phyloP scores from a whole-genome alignment of 805 yeast species.

The Candida ascalaphidarum region DNA sequence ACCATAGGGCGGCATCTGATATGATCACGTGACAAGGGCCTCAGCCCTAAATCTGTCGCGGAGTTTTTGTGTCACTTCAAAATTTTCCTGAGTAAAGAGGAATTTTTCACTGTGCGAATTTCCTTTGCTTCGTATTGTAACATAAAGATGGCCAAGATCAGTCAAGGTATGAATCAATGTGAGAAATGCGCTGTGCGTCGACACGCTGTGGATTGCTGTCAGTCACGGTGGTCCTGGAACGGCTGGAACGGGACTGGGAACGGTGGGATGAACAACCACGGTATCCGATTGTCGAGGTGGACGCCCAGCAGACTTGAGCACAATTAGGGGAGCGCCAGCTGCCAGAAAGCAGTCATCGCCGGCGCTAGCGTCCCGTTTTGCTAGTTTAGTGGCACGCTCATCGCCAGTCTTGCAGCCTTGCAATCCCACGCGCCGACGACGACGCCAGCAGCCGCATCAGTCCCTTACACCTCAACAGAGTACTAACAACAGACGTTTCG shows the following conservation, averaged over 20 bases:
- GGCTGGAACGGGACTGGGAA: not conserved
- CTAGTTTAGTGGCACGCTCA: not conserved
- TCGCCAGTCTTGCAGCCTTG: not conserved
- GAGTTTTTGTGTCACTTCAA: too few species aligned
- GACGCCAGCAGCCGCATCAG: not conserved
- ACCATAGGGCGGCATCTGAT: too few species aligned
- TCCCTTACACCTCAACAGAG: not conserved
- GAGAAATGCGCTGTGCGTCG: slow-evolving; percentile 1
- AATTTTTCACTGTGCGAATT: too few species aligned
- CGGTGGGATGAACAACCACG: too few species aligned
- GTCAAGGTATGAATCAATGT: slow-evolving; percentile 42
- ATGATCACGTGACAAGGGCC: too few species aligned
- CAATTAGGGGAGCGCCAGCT: too few species aligned
- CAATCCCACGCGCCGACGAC: not conserved
- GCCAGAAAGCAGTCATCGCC: too few species aligned
- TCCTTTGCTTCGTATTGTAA: too few species aligned
- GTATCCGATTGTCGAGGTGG: too few species aligned
- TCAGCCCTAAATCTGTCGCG: too few species aligned
- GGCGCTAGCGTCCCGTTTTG: not conserved
- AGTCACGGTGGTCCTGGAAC: not conserved
- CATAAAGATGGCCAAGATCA: slow-evolving; percentile 55
- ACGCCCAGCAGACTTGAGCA: too few species aligned
- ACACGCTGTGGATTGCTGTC: not conserved
- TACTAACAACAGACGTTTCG: slow-evolving; percentile 79
- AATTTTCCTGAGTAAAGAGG: too few species aligned